phyloP scores from a whole-genome alignment of 2,329 filamentous ascomycete species.

The Cadophora sp. region DNA sequence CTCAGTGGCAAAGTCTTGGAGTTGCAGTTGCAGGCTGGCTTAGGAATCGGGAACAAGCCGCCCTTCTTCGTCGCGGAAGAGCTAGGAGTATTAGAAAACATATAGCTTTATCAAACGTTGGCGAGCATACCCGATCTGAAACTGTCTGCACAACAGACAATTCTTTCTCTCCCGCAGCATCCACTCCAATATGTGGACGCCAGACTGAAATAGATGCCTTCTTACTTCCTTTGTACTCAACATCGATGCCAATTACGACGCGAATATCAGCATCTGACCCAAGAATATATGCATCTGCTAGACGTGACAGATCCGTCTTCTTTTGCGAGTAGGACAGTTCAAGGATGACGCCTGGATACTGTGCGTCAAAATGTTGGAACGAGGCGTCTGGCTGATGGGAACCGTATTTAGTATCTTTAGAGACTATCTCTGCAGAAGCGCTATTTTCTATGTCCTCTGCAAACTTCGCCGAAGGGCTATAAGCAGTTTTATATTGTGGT shows the following conservation, averaged over 20 bases:
- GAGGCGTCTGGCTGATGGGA: constrained; percentile 31
- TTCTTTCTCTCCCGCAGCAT: constrained; percentile 29
- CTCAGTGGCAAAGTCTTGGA: constrained; percentile 27
- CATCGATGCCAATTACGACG: constrained; percentile 41
- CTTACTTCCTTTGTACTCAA: constrained; percentile 39
- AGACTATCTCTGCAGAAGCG: constrained; percentile 30
- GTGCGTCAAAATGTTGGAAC: constrained; percentile 32
- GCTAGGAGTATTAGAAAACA: constrained; percentile 24
- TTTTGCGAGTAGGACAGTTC: constrained; percentile 43
- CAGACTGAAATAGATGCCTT: constrained; percentile 31
- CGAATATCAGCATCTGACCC: constrained; percentile 37
- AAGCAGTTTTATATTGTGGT: too few relatives aligned
- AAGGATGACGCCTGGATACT: constrained; percentile 36
- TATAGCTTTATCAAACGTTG: constrained; percentile 5
- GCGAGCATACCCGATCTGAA: constrained; percentile 27
- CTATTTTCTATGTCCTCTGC: constrained; percentile 28
- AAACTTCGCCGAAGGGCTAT: constrained; percentile 29
- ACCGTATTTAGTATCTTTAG: constrained; percentile 27
- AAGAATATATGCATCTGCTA: constrained; percentile 42
- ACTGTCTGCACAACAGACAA: constrained; percentile 32
- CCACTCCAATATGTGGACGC: constrained; percentile 29
- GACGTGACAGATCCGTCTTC: constrained; percentile 36
- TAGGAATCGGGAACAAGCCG: constrained; percentile 30
- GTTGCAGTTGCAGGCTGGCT: constrained; percentile 25
- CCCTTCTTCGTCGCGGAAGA: constrained; percentile 30